Percentiles rank a stretch among this genome's conserved stretches.
Conservation (phyloP, 352 stramenopile genomes). For the Globisporangium takayamanum region DNA sequence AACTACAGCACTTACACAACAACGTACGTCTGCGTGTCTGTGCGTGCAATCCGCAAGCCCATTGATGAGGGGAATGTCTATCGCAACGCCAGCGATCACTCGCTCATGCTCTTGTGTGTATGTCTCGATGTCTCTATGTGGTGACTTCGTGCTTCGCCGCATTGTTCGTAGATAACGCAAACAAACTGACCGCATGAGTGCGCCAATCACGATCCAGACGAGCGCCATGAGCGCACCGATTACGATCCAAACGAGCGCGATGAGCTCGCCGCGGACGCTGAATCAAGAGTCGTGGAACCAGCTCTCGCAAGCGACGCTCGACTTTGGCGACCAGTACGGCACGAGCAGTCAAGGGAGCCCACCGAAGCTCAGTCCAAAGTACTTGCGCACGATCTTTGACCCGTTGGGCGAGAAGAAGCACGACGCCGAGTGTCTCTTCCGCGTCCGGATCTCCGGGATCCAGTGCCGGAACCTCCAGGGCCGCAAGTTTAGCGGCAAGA, state of each 20-base stretch:
- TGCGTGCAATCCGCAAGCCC: no score
- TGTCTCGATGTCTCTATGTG: no score
- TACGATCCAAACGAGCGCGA: conserved; percentile 26
- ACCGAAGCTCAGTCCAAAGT: conserved; percentile 49
- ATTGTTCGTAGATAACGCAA: no score
- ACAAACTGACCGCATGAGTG: conserved; percentile 6
- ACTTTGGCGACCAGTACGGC: conserved; percentile 69
- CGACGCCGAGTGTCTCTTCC: conserved; percentile 74
- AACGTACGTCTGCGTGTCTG: no score
- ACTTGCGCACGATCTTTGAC: conserved; percentile 63
- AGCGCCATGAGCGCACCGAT: conserved; percentile 13
- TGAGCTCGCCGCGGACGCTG: conserved; percentile 34
- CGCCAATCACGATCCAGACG: conserved; percentile 1
- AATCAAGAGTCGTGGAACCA: conserved; percentile 66
- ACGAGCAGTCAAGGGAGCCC: conserved; percentile 25
- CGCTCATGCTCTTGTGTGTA: no score
- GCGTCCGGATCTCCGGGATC: conserved; percentile 80
- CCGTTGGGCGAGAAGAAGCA: conserved; percentile 36
- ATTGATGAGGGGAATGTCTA: no score
- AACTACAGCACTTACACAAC: no score
- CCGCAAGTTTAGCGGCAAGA: conserved; percentile 76
- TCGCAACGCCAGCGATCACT: no score
- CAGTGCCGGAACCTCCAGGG: conserved; percentile 84
- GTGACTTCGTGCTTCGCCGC: no score
- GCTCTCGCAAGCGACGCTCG: conserved; percentile 61